A percentile compares a stretch with the other conserved stretches of the same genome.
Conservation (phyloP, 805 yeast species). For the Debaryomyces hansenii region DNA sequence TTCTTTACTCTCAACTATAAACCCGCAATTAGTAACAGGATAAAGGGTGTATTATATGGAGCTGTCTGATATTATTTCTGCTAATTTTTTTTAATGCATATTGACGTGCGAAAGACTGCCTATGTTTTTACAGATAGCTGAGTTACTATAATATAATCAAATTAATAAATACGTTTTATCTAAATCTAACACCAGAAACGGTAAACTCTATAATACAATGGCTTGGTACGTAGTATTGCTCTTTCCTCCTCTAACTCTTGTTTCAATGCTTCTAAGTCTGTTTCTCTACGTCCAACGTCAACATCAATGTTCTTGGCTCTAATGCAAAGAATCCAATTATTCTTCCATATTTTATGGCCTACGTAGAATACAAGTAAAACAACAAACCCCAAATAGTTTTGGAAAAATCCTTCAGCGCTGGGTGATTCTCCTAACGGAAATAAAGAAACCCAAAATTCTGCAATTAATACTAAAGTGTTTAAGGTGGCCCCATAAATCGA, state of each 20-base stretch:
- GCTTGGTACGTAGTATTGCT: slow-evolving; percentile 29
- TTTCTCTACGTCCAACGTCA: slow-evolving; percentile 44
- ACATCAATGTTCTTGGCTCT: slow-evolving; percentile 38
- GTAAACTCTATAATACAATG: slow-evolving; percentile 34
- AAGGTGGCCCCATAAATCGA: slow-evolving; percentile 33
- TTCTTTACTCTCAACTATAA: too few relatives aligned
- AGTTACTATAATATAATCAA: too few relatives aligned
- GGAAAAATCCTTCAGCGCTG: slow-evolving; percentile 35
- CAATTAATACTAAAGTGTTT: slow-evolving; percentile 37
- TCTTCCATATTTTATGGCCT: slow-evolving; percentile 40
- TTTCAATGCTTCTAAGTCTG: slow-evolving; percentile 39
- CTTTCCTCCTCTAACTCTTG: slow-evolving; percentile 34
- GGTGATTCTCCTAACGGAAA: slow-evolving; percentile 39
- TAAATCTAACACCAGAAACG: slow-evolving; percentile 32
- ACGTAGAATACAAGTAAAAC: slow-evolving; percentile 37
- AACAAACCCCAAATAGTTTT: slow-evolving; percentile 37
- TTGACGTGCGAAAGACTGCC: too few relatives aligned
- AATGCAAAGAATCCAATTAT: slow-evolving; percentile 36
- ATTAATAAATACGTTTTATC: too few relatives aligned
- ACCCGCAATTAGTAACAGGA: too few relatives aligned
- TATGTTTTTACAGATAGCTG: too few relatives aligned
- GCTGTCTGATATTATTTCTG: too few relatives aligned
- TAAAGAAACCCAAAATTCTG: slow-evolving; percentile 44
- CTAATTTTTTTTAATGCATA: too few relatives aligned
- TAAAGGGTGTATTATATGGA: too few relatives aligned